These are phyloP conservation scores for Inonotus hispidus DNA, from an alignment of 1,284 basidiomycete species.

Conservation along the genomic window DNA sequence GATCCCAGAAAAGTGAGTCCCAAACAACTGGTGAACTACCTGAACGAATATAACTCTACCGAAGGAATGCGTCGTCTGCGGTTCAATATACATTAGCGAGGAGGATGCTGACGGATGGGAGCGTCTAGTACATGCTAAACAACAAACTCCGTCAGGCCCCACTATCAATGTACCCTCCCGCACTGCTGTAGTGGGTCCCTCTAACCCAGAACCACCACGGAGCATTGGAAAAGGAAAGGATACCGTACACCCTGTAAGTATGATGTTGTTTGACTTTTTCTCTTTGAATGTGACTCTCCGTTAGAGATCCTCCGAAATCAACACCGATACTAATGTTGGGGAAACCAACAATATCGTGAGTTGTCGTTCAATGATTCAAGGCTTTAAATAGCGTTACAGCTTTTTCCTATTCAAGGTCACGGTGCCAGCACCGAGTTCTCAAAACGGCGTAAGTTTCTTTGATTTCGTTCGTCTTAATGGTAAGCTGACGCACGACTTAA, in stretches of 20 bases:
- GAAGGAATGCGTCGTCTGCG: constrained; percentile 77
- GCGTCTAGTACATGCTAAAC: constrained; percentile 35
- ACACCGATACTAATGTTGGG: background rate
- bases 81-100: constrained; percentile 52
- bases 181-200: background rate
- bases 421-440: no score
- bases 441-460: background rate
- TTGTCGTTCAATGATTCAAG: background rate
- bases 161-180: background rate
- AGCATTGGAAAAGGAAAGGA: background rate
- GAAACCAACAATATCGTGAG: background rate
- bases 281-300: background rate
- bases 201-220: background rate
- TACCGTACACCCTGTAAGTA: background rate
- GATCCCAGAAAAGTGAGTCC: constrained; percentile 56
- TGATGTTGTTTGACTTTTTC: background rate
- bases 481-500: background rate
- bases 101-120: constrained; percentile 45
- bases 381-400: no score
- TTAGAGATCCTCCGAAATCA: background rate
- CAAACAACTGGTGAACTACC: background rate
- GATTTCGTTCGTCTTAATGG: background rate
- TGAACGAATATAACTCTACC: background rate
- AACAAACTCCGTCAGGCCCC: background rate
- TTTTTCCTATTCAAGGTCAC: background rate